Conservation (phyloP, 2,329 filamentous ascomycete genomes). For the Microascus cirrosus region DNA sequence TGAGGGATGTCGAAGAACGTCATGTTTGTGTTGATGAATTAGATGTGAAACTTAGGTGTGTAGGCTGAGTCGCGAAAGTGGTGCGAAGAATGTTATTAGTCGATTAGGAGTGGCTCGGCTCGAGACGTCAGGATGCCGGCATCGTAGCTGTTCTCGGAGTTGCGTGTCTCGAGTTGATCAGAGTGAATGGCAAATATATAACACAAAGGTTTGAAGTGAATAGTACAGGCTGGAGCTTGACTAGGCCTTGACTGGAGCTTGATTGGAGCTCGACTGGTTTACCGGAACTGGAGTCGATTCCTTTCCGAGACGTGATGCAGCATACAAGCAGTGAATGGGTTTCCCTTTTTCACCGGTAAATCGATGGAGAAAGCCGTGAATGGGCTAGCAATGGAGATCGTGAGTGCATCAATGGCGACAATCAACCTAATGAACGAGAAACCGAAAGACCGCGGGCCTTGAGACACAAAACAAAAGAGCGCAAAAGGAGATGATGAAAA, state of each 20-base stretch:
- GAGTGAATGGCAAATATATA: not conserved
- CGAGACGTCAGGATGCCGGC: not conserved
- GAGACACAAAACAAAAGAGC: not conserved
- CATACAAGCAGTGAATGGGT: too few species aligned
- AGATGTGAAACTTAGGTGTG: not conserved
- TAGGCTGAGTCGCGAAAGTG: not conserved
- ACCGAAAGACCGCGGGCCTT: not conserved
- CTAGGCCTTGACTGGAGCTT: too few species aligned
- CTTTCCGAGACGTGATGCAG: too few species aligned
- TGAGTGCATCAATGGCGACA: too few species aligned
- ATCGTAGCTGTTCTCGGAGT: not conserved
- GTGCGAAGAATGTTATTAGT: not conserved
- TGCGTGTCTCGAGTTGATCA: not conserved
- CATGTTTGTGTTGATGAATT: not conserved
- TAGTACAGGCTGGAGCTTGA: too few species aligned
- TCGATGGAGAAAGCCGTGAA: too few species aligned
- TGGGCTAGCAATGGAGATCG: too few species aligned
- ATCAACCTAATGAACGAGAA: not conserved
- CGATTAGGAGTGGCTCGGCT: not conserved
- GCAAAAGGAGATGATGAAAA: not conserved
- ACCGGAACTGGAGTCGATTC: too few species aligned
- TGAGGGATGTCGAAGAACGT: conserved; percentile 1
- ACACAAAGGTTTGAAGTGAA: not conserved
- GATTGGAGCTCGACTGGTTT: too few species aligned
- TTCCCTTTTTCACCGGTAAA: too few species aligned